Evolutionary conservation across 2,329 filamentous ascomycete species (phyloP).

Genomic region (Nemania sp.): DNA sequence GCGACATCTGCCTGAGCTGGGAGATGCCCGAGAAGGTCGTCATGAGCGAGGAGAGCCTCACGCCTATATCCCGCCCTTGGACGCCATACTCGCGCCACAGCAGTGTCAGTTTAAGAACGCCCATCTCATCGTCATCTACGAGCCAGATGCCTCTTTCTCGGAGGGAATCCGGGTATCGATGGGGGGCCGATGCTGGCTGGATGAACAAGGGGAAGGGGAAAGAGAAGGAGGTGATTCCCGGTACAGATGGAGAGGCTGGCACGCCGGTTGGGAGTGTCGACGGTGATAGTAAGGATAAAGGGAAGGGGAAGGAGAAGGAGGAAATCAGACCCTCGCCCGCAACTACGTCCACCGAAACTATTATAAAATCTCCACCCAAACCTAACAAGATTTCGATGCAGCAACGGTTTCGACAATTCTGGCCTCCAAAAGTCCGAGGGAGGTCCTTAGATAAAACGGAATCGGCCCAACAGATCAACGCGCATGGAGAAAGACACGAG

Average conservation of each 20-base stretch:
- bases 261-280: neutral
- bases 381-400: constrained; percentile 24
- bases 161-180: neutral
- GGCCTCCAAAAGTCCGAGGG: constrained; percentile 7
- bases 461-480: neutral
- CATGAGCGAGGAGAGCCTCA: constrained; percentile 27
- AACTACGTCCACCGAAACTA: neutral
- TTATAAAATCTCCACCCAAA: constrained; percentile 12
- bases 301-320: constrained; percentile 14
- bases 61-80: neutral
- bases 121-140: neutral
- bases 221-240: constrained; percentile 25
- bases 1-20: constrained; percentile 27
- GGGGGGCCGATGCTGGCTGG: neutral
- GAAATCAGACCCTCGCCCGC: neutral
- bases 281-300: constrained; percentile 2
- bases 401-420: constrained; percentile 29
- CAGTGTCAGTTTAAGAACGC: constrained; percentile 17
- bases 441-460: constrained; percentile 32
- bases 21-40: constrained; percentile 29
- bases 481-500: neutral
- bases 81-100: constrained; percentile 22
- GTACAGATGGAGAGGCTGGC: neutral
- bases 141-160: constrained; percentile 6
- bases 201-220: constrained; percentile 33